Conservation (phyloP, 805 yeast species). For the Priceomyces carsonii region DNA sequence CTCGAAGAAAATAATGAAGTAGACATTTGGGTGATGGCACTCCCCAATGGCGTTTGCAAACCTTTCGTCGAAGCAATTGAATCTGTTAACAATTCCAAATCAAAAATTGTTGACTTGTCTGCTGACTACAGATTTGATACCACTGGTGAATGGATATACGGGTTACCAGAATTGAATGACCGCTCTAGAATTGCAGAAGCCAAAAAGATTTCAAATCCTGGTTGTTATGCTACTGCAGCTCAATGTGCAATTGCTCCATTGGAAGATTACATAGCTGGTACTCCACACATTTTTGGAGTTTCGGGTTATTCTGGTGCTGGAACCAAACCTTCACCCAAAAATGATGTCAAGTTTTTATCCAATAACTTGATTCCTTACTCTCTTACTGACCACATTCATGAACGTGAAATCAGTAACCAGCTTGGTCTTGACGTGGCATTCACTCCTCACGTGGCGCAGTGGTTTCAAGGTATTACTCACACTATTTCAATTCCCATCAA, state of each 20-base stretch:
- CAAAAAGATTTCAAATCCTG: constrained; percentile 89
- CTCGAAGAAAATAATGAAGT: constrained; percentile 75
- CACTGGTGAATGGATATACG: constrained; percentile 87
- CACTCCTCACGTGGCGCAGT: constrained; percentile 96
- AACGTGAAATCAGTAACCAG: constrained; percentile 83
- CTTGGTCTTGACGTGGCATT: constrained; percentile 82
- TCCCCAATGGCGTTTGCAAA: constrained; percentile 95
- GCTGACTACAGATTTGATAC: constrained; percentile 96
- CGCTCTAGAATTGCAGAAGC: constrained; percentile 70
- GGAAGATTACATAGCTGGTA: constrained; percentile 62
- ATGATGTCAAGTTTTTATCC: constrained; percentile 70
- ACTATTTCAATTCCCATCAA: constrained; percentile 89
- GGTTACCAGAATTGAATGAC: constrained; percentile 87
- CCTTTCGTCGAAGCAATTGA: constrained; percentile 83
- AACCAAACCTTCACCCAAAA: constrained; percentile 96
- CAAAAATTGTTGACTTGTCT: constrained; percentile 86
- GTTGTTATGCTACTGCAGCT: constrained; percentile 99
- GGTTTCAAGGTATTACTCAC: constrained; percentile 98
- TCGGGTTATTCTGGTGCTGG: constrained; percentile 99
- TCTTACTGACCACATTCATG: constrained; percentile 95
- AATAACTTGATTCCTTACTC: constrained; percentile 94
- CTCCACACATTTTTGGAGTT: constrained; percentile 89
- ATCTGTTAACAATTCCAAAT: constrained; percentile 59
- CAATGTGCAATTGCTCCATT: constrained; percentile 87
- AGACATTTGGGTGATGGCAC: constrained; percentile 99